phyloP scores from a whole-genome alignment of 345 rosid species.

The Diplotaxis tenuifolia region DNA sequence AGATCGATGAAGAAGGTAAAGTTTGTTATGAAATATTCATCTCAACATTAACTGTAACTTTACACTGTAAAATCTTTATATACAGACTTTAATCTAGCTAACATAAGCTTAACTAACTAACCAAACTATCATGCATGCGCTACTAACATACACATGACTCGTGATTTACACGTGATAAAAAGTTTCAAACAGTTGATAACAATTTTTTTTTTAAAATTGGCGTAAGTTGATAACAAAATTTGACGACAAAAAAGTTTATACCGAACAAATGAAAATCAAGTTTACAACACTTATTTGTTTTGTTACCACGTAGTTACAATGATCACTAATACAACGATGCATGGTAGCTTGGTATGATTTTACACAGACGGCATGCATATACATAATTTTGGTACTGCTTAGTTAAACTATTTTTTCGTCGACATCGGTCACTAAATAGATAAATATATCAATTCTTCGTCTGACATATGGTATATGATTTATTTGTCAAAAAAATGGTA shows the following conservation, averaged over 20 bases:
- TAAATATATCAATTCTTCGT: slow-evolving; percentile 2
- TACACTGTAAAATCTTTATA: too few relatives aligned
- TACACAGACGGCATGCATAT: slow-evolving; percentile 12
- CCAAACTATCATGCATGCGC: too few relatives aligned
- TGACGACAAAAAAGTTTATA: not conserved
- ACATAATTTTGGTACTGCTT: not conserved
- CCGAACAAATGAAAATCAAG: not conserved
- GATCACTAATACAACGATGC: slow-evolving; percentile 10
- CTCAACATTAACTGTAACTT: too few relatives aligned
- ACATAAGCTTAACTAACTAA: too few relatives aligned
- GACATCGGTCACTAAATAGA: slow-evolving; percentile 5
- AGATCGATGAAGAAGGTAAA: too few relatives aligned
- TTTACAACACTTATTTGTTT: not conserved
- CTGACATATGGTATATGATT: slow-evolving; percentile 3
- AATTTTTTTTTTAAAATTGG: too few relatives aligned
- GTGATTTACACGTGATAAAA: too few relatives aligned
- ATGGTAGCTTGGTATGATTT: not conserved
- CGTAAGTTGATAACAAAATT: not conserved
- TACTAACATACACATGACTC: too few relatives aligned
- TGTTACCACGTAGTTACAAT: slow-evolving; percentile 7
- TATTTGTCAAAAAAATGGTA: too few relatives aligned
- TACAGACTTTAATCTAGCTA: too few relatives aligned
- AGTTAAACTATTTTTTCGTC: not conserved
- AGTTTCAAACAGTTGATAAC: not conserved
- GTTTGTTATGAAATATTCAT: too few relatives aligned